Base-by-base conservation (phyloP, 768 basidiomycete species). In the Termitomyces sp. region DNA sequence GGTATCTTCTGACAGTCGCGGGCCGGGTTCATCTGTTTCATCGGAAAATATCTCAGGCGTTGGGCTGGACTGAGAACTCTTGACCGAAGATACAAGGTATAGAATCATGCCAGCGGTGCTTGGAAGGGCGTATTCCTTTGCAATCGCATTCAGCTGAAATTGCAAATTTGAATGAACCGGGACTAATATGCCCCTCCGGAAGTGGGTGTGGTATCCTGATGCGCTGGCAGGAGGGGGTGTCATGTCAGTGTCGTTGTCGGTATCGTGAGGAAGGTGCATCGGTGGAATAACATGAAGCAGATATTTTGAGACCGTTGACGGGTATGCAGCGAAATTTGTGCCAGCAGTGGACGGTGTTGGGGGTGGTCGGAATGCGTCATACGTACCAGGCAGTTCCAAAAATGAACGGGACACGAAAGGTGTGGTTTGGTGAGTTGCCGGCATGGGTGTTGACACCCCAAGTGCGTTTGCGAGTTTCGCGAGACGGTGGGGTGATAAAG, bases 41-140 rank as follows among this genome's bases (percentile, higher is more conserved):
- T 75, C 70, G 29, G 74, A 74, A 42, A 56, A 25, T 25, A 56
- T 38, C 32, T 42, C 57, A 29, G 45, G 60, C 37, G 61, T 65
- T 3, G 58, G 31, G 32, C 54, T 67, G 55, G 56, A 67, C 60
- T 48, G 68, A 50, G 55, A 64, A 56, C 38, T 48, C 48, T 65
- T 65, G 31, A 65, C 59, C 14, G 65, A 68, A 11, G 75, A 78
- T 48, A 92, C 83, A 50, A 98, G 84, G 73, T 95, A 98, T 2
- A 98, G 79, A 47, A 92, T 79, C 51, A 98, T 75, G 5, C 96
- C 96, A 14, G 83, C 74, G 0, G 91, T 92, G 66, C 89, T 93
- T 1, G 96, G 96, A 17, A 98, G 78, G 3, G 92, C 91, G 69
- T 95, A 98, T 74, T 98, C 96, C 73, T 88, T 88, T 14, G 96